A percentile compares a stretch with the other conserved stretches of the same genome.
Conservation (phyloP, 371 early-diverging fungal genomes). For the Mucor saturninus region DNA sequence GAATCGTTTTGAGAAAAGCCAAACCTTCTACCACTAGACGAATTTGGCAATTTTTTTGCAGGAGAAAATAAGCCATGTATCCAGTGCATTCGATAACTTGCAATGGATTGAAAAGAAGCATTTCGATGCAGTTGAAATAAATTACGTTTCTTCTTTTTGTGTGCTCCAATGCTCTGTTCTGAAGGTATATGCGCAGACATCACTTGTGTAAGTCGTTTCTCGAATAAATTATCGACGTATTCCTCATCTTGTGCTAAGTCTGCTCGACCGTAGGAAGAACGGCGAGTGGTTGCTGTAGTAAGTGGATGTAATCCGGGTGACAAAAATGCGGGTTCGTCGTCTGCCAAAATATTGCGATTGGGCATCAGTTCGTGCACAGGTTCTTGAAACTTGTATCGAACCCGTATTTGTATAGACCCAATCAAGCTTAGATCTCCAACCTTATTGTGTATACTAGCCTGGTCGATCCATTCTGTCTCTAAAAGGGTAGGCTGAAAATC, state of each 20-base stretch:
- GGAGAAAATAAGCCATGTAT: slow-evolving; percentile 12
- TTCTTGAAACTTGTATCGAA: slow-evolving; percentile 41
- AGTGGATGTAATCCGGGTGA: background rate
- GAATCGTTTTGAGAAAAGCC: slow-evolving; percentile 51
- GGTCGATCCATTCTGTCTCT: slow-evolving; percentile 14
- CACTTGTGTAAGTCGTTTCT: slow-evolving; percentile 24
- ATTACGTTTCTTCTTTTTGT: background rate
- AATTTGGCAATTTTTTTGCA: slow-evolving; percentile 13
- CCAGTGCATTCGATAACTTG: slow-evolving; percentile 10
- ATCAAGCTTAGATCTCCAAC: slow-evolving; percentile 23
- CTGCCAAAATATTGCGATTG: background rate
- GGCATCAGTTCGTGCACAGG: slow-evolving; percentile 10
- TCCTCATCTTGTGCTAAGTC: slow-evolving; percentile 38
- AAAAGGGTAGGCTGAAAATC: slow-evolving; percentile 14
- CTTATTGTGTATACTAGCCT: slow-evolving; percentile 11
- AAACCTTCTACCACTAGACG: slow-evolving; percentile 38
- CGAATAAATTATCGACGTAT: slow-evolving; percentile 30
- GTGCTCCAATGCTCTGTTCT: background rate
- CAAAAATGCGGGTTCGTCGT: background rate
- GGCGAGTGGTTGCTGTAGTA: background rate
- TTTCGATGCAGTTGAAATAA: background rate
- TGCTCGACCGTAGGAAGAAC: slow-evolving; percentile 34
- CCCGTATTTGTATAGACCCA: slow-evolving; percentile 45
- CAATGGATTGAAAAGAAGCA: background rate
- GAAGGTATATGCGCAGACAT: slow-evolving; percentile 39